phyloP scores from a whole-genome alignment of 768 basidiomycete species.

The Hygrophorus pudorinus region DNA sequence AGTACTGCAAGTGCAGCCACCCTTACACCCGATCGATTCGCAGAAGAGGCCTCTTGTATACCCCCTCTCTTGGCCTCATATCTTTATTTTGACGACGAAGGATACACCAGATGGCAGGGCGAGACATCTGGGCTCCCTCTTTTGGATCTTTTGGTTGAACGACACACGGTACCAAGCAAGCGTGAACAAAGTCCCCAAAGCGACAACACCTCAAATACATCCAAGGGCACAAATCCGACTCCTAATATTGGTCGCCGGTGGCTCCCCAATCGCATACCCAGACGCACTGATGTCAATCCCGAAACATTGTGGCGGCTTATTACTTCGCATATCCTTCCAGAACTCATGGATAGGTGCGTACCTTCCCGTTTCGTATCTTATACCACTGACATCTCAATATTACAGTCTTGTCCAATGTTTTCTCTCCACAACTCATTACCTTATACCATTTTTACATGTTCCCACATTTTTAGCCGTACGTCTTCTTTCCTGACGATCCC shows the following conservation, averaged over 20 bases:
- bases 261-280: constrained; percentile 78
- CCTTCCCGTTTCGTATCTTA: constrained; percentile 9
- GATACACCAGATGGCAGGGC: constrained; percentile 84
- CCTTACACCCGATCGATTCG: constrained; percentile 31
- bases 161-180: constrained; percentile 34
- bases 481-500: constrained; percentile 10
- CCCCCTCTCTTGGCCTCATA: constrained; percentile 62
- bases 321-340: constrained; percentile 77
- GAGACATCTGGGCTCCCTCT: constrained; percentile 89
- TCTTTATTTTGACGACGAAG: constrained; percentile 81
- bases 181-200: constrained; percentile 14
- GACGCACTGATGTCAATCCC: constrained; percentile 73
- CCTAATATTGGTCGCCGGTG: constrained; percentile 34
- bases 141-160: constrained; percentile 73
- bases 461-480: constrained; percentile 75
- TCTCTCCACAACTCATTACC: constrained; percentile 87
- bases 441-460: constrained; percentile 88
- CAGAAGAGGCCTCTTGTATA: constrained; percentile 52
- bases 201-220: constrained; percentile 19
- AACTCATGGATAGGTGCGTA: constrained; percentile 82
- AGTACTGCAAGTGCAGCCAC: neutral
- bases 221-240: constrained; percentile 16
- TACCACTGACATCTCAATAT: constrained; percentile 1
- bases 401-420: constrained; percentile 70
- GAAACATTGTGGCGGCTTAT: constrained; percentile 82